These are phyloP conservation scores for Globisporangium spiculum DNA, from an alignment of 352 stramenopile genomes.

Conservation along the genomic window DNA sequence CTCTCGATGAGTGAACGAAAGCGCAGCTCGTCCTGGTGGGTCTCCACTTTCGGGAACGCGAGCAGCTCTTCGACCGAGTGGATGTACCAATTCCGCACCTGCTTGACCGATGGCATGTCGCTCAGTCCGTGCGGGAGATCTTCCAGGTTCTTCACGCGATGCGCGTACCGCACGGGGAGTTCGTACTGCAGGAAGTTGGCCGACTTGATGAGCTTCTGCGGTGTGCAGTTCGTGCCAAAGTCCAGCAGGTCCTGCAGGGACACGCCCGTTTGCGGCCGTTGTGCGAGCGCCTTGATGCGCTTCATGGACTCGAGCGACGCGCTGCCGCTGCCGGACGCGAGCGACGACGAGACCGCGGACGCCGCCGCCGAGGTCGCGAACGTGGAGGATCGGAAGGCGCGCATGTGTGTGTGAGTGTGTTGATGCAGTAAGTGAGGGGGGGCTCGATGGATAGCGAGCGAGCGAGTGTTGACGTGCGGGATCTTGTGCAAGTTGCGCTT, in stretches of 20 bases:
- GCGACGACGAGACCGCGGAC: conserved; percentile 1
- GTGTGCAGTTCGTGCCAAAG: conserved; percentile 79
- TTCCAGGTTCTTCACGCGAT: conserved; percentile 94
- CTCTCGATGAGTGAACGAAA: conserved; percentile 95
- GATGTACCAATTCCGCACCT: conserved; percentile 97
- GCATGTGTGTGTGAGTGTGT: conserved; percentile 6
- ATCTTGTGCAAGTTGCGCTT: conserved; percentile 9
- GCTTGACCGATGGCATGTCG: conserved; percentile 92
- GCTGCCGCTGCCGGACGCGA: neutral
- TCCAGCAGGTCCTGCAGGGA: conserved; percentile 88
- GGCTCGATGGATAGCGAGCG: too few species aligned
- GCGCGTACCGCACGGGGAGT: conserved; percentile 97
- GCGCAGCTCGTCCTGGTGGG: conserved; percentile 81
- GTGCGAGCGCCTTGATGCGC: conserved; percentile 67
- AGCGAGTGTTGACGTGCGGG: neutral
- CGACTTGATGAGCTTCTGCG: conserved; percentile 87
- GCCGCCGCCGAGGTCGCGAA: conserved; percentile 14
- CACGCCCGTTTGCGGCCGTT: conserved; percentile 79
- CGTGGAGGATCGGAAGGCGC: conserved; percentile 16
- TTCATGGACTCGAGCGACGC: conserved; percentile 26
- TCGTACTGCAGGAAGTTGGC: conserved; percentile 97
- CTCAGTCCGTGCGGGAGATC: conserved; percentile 93
- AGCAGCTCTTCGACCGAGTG: conserved; percentile 95
- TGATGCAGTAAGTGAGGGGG: too few species aligned
- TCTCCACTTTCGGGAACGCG: conserved; percentile 80